phyloP scores from a whole-genome alignment of 2,329 filamentous ascomycete genomes.

The Onygenales sp. region DNA sequence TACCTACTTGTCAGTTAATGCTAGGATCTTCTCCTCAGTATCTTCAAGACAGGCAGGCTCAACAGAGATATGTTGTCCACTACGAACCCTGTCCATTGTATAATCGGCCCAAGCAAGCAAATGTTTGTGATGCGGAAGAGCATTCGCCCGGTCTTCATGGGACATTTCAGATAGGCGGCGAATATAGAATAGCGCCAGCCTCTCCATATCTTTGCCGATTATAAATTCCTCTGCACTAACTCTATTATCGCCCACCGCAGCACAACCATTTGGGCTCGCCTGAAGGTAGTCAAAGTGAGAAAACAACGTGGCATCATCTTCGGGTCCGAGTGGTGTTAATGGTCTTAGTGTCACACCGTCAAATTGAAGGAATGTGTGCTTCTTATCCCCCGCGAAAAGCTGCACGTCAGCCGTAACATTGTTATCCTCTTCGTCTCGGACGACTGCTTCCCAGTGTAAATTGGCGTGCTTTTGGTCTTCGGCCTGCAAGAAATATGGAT shows the following conservation, averaged over 20 bases:
- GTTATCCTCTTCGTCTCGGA: neutral
- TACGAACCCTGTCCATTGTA: neutral
- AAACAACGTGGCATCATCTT: neutral
- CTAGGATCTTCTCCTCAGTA: neutral
- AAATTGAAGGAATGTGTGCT: neutral
- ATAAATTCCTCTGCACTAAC: neutral
- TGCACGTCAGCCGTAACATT: conserved; percentile 1
- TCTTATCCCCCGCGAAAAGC: neutral
- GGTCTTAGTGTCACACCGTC: conserved; percentile 1
- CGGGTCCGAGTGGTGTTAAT: neutral
- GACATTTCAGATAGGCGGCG: neutral
- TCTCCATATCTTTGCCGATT: neutral
- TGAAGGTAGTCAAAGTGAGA: neutral
- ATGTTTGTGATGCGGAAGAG: neutral
- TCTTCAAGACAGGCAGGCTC: neutral
- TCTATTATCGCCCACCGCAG: neutral
- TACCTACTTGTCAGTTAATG: too few relatives aligned
- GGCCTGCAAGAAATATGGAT: conserved; percentile 25
- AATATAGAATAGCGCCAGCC: neutral
- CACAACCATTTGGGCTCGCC: neutral
- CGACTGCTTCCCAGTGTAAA: neutral
- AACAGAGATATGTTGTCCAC: neutral
- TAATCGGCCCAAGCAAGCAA: neutral
- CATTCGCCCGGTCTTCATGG: neutral
- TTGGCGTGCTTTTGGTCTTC: conserved; percentile 12